Evolutionary conservation across 805 yeast genomes (phyloP), one percentile per base, ranked within the genome.

Genomic region (Spathaspora arborariae): DNA sequence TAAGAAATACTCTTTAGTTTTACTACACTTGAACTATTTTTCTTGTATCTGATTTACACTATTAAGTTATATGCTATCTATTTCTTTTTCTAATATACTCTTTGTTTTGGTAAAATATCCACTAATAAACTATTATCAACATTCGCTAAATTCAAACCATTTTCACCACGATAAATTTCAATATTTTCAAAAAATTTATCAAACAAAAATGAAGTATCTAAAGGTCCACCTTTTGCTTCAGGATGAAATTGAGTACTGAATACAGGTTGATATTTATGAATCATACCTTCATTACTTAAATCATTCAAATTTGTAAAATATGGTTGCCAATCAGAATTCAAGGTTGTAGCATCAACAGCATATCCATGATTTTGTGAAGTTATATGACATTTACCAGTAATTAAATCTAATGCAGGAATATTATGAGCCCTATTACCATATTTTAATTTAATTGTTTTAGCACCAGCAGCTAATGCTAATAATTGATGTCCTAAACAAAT

Each of bases 381-480:
- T 67, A 94, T 95, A 69, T 94, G 96, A 67, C 98, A 92, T 64
- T 86, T 84, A 48, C 98, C 97, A 26, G 96, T 86, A 45, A 82
- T 74, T 58, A 91, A 68, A 65, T 92, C 96, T 64, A 91, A 78
- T 11, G 96, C 95, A 48, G 99, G 99, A 53, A 95, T 95, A 67
- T 94, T 94, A 73, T 95, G 99, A 21, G 97, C 99, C 72, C 99
- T 85, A 79, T 94, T 94, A 72, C 99, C 99, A 65, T 91, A 94
- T 70, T 89, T 91, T 79, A 94, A 77, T 72, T 95, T 94, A 60
- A 85, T 65, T 41, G 99, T 94, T 61, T 83, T 82, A 26, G 96
- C 98, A 48, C 98, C 99, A 13, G 90, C 79, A 11, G 99, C 99
- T 52, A 92, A 78, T 8, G 98, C 97, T 55, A 94, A 78, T 58